Conservation (phyloP, 2,329 filamentous ascomycete genomes). For the Aspergillus quadricinctus region DNA sequence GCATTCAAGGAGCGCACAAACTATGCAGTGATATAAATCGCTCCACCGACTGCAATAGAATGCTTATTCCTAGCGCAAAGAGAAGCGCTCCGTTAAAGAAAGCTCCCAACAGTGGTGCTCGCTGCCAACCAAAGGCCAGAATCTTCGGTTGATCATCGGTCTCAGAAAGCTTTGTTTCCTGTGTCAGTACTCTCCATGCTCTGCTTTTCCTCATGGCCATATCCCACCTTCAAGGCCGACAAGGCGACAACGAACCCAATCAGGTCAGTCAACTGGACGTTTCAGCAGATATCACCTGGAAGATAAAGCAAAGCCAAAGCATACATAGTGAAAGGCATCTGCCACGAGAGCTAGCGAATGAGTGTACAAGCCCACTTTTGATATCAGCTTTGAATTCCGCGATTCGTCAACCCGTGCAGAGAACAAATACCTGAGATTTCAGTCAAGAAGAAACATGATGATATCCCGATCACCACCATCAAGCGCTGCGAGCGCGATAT, state of each 20-base stretch:
- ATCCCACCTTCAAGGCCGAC: conserved; percentile 55
- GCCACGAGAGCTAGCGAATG: conserved; percentile 67
- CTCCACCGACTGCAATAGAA: conserved; percentile 69
- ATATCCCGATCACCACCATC: conserved; percentile 26
- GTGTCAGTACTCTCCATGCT: conserved; percentile 1
- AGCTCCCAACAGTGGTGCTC: conserved; percentile 66
- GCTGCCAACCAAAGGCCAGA: conserved; percentile 71
- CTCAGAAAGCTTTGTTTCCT: conserved; percentile 48
- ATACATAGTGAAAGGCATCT: conserved; percentile 74
- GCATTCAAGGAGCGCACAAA: conserved; percentile 9
- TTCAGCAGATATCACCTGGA: conserved; percentile 7
- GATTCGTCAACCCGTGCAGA: not conserved
- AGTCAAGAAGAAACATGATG: conserved; percentile 28
- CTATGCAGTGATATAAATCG: conserved; percentile 39
- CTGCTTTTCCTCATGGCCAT: conserved; percentile 12
- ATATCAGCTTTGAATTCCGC: not conserved
- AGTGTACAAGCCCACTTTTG: conserved; percentile 62
- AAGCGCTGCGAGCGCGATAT: conserved; percentile 29
- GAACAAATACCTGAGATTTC: conserved; percentile 26
- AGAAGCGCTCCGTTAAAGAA: conserved; percentile 80
- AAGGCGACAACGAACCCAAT: conserved; percentile 66
- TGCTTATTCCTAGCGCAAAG: conserved; percentile 66
- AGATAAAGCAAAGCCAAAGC: conserved; percentile 27
- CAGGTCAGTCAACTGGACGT: conserved; percentile 61
- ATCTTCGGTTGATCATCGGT: conserved; percentile 53